Conservation (phyloP, 208 protist species). For the Acanthamoeba royreba region DNA sequence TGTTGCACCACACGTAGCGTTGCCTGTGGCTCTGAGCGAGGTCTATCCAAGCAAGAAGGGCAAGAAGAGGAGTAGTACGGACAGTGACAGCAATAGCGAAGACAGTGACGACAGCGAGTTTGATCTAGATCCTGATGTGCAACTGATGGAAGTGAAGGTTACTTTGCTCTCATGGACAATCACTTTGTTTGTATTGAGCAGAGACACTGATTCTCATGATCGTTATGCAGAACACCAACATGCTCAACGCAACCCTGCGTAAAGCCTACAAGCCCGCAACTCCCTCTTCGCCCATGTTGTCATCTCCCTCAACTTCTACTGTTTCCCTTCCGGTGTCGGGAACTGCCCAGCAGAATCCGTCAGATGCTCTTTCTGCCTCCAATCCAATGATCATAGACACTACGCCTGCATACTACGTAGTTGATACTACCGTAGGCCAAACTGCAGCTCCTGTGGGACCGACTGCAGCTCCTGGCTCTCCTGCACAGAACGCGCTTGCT, state of each 20-base stretch:
- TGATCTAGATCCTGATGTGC: not conserved
- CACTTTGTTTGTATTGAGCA: not conserved
- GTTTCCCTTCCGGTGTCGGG: no score
- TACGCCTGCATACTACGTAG: not conserved
- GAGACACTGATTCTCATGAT: not conserved
- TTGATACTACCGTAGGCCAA: not conserved
- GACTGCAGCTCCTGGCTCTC: not conserved
- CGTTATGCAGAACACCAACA: not conserved
- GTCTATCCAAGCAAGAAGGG: not conserved
- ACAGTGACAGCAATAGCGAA: not conserved
- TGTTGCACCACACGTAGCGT: not conserved
- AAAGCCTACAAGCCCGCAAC: not conserved
- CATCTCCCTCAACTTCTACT: not conserved
- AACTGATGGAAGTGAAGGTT: conserved; percentile 47
- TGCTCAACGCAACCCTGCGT: not conserved
- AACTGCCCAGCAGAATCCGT: not conserved
- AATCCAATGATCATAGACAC: not conserved
- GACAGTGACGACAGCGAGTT: conserved; percentile 34
- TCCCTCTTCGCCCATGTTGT: not conserved
- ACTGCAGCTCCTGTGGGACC: not conserved
- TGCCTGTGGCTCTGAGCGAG: not conserved
- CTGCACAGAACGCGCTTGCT: not conserved
- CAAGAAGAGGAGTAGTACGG: not conserved
- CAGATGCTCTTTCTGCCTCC: not conserved
- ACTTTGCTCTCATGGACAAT: not conserved